phyloP scores from a whole-genome alignment of 805 yeast genomes.

The Sugiyamaella chiloensis region DNA sequence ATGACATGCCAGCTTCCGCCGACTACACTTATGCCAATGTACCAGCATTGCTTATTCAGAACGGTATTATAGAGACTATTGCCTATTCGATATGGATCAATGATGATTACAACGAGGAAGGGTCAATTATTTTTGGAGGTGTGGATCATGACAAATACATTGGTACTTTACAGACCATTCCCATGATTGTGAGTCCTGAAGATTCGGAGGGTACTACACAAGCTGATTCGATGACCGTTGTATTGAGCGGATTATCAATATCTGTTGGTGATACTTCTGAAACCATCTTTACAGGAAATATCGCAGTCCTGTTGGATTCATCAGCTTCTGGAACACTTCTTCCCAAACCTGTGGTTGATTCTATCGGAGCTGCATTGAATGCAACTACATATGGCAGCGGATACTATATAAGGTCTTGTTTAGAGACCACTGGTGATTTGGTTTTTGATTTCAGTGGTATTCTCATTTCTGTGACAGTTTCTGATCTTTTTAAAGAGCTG shows the following conservation, averaged over 20 bases:
- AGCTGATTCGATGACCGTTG: conserved; percentile 19
- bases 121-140: conserved; percentile 52
- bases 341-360: not conserved
- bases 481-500: conserved; percentile 23
- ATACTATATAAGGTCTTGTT: not conserved
- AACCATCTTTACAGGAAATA: conserved; percentile 7
- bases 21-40: conserved; percentile 53
- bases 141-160: conserved; percentile 46
- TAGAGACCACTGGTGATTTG: not conserved
- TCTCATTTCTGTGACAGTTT: conserved; percentile 25
- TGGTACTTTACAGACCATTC: conserved; percentile 35
- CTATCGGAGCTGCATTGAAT: not conserved
- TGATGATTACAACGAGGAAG: conserved; percentile 32
- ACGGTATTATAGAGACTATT: conserved; percentile 40
- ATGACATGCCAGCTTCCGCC: too few relatives aligned
- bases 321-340: conserved; percentile 21
- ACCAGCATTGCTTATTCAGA: conserved; percentile 55
- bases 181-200: conserved; percentile 18
- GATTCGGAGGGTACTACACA: conserved; percentile 5
- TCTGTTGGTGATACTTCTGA: not conserved
- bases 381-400: not conserved
- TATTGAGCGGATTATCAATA: conserved; percentile 5
- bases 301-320: conserved; percentile 23
- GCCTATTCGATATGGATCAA: conserved; percentile 49
- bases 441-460: conserved; percentile 26